Conservation (phyloP, 768 basidiomycete species). For the Russula lepida region DNA sequence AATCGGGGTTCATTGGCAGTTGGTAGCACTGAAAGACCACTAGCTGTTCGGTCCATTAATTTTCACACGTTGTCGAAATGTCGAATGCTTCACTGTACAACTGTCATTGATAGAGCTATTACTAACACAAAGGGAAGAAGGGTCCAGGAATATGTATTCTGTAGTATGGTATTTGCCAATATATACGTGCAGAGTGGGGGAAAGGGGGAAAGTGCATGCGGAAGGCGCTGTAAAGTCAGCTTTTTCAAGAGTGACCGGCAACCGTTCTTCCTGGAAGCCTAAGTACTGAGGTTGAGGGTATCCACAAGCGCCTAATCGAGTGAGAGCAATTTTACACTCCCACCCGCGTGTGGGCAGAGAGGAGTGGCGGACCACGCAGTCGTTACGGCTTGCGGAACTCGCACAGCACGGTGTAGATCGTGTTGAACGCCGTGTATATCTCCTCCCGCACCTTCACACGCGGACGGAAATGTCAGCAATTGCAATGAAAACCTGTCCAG, state of each 20-base stretch:
- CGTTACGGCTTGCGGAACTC: slow-evolving; percentile 81
- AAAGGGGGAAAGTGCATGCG: slow-evolving; percentile 7
- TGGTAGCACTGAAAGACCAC: too few relatives aligned
- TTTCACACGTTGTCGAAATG: neutral
- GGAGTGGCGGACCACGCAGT: slow-evolving; percentile 16
- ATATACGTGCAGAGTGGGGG: slow-evolving; percentile 18
- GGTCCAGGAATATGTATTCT: slow-evolving; percentile 10
- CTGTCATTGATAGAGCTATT: slow-evolving; percentile 15
- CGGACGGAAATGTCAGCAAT: slow-evolving; percentile 35
- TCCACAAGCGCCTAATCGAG: neutral
- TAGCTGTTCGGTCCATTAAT: slow-evolving; percentile 17
- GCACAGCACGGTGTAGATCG: slow-evolving; percentile 96
- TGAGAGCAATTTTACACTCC: neutral
- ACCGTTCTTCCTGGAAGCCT: neutral
- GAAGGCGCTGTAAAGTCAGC: neutral
- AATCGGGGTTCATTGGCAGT: too few relatives aligned
- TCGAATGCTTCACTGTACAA: slow-evolving; percentile 3
- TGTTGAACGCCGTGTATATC: slow-evolving; percentile 99
- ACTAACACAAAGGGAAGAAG: slow-evolving; percentile 15
- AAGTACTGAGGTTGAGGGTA: neutral
- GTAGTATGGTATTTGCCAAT: slow-evolving; percentile 18
- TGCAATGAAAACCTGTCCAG: neutral
- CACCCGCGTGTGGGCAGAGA: slow-evolving; percentile 10
- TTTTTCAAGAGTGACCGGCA: neutral
- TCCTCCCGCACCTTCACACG: slow-evolving; percentile 83